Base-by-base conservation (phyloP, 192 early-diverging fungal species). In the Backusella liffmaniae region DNA sequence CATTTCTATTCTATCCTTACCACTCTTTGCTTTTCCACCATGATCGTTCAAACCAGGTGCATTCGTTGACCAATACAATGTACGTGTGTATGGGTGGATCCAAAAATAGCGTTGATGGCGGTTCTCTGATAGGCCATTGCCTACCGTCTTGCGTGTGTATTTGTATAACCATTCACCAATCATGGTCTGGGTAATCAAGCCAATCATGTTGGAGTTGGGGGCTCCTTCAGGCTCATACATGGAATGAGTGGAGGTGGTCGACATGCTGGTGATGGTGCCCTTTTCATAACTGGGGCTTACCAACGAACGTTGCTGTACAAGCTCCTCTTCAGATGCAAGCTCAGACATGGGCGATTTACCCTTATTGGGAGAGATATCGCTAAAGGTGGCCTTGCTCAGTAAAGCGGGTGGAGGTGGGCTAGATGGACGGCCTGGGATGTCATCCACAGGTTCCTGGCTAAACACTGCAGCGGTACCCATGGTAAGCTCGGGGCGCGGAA, bases 81-180 rank as follows among this genome's bases (percentile, higher is more conserved):
- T 90, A 72, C 90, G 91, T 26, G 89, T 90, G 37, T 93, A 94
- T 16, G 93, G 93, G 72, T 93, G 92, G 29, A 94, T 84, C 93
- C 93, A 94, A 41, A 94, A 91, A 82, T 89, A 94, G 13, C 93
- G 85, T 70, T 84, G 67, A 67, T 94, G 90, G 9, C 86, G 81
- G 46, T 90, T 90, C 74, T 91, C 92, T 15, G 83, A 85, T 5
- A 82, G 79, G 44, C 84, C 82, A 12, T 68, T 77, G 0, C 82
- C 83, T 21, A 87, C 84, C 35, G 59, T 80, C 37, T 86, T 80
- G 7, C 90, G 80, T 34, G 91, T 91, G 72, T 90, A 94, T 79
- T 94, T 94, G 84, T 83, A 89, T 79, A 94, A 80, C 73, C 84
- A 90, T 32, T 89, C 86, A 9, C 93, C 93, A 32, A 94, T 91